Evolutionary conservation across 1,139 yeast species (phyloP).

Genomic region (Geotrichum phurueaensis): DNA sequence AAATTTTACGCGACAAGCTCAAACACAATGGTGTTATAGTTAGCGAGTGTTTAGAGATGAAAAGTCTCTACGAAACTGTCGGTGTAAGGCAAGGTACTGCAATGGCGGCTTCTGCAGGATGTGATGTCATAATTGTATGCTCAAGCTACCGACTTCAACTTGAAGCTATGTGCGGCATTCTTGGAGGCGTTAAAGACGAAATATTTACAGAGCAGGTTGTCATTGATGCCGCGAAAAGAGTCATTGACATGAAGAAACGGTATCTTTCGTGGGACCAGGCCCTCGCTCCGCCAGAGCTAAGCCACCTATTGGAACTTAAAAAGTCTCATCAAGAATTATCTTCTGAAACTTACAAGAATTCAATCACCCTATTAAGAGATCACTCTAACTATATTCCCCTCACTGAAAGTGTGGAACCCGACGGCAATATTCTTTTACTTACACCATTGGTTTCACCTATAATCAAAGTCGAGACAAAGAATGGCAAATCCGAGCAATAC

Average conservation of each 20-base stretch:
- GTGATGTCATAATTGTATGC: slow-evolving; percentile 61
- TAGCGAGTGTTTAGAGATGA: slow-evolving; percentile 62
- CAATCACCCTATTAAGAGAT: slow-evolving; percentile 54
- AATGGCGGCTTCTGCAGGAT: slow-evolving; percentile 57
- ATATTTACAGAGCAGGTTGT: slow-evolving; percentile 47
- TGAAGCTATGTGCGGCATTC: slow-evolving; percentile 53
- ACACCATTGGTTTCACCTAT: not conserved
- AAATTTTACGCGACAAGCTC: slow-evolving; percentile 47
- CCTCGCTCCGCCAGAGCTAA: slow-evolving; percentile 33
- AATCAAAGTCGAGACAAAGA: slow-evolving; percentile 27
- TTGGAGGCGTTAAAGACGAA: slow-evolving; percentile 50
- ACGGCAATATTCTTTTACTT: slow-evolving; percentile 19
- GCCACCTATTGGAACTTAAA: slow-evolving; percentile 39
- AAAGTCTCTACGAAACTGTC: slow-evolving; percentile 54
- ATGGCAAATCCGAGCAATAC: slow-evolving; percentile 17
- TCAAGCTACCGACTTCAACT: slow-evolving; percentile 51
- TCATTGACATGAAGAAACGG: slow-evolving; percentile 42
- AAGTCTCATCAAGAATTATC: slow-evolving; percentile 43
- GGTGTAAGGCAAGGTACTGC: slow-evolving; percentile 64
- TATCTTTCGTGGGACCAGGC: slow-evolving; percentile 47
- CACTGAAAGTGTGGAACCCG: slow-evolving; percentile 39
- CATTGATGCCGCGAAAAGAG: slow-evolving; percentile 41
- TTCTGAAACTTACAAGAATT: slow-evolving; percentile 45
- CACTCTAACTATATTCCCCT: slow-evolving; percentile 49
- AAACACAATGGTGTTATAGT: slow-evolving; percentile 56